phyloP scores from a whole-genome alignment of 2,329 filamentous ascomycete genomes.

The Aspergillus costaricaensis region DNA sequence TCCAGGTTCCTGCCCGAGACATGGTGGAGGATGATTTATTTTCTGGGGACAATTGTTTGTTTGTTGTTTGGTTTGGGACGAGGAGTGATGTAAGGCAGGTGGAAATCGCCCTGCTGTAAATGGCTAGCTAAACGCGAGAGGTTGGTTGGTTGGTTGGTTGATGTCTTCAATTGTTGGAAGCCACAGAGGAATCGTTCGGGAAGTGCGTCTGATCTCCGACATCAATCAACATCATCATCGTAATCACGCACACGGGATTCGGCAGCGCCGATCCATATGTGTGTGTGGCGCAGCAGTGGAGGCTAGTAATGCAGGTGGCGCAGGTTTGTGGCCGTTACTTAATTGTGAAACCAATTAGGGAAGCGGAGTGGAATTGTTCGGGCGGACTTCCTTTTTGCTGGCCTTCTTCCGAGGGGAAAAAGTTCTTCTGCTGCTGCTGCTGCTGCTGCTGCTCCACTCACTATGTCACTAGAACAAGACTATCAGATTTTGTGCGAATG shows the following conservation, averaged over 20 bases:
- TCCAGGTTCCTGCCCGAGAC: slow-evolving; percentile 50
- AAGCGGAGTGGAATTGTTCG: not conserved
- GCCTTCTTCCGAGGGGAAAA: not conserved
- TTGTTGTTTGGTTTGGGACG: not conserved
- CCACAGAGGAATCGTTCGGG: not conserved
- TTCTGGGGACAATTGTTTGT: not conserved
- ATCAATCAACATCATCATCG: not conserved
- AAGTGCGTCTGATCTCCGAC: not conserved
- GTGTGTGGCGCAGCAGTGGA: slow-evolving; percentile 9
- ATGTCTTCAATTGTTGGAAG: not conserved
- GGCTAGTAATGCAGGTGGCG: slow-evolving; percentile 1
- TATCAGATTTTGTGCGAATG: not conserved
- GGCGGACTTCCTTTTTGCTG: not conserved
- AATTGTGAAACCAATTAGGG: not conserved
- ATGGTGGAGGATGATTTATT: slow-evolving; percentile 35
- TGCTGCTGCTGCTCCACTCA: not conserved
- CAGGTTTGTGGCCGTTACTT: not conserved
- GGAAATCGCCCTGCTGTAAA: not conserved
- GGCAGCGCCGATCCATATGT: slow-evolving; percentile 1
- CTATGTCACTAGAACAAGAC: slow-evolving; percentile 5
- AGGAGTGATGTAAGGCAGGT: not conserved
- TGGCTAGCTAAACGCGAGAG: not conserved
- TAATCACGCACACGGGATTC: slow-evolving; percentile 3
- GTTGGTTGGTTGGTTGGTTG: not conserved
- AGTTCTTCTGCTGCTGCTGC: no score